Evolutionary conservation across 208 protist genomes (phyloP), one percentile per base, ranked within the genome.

Genomic region (Trypanosoma lewisi): DNA sequence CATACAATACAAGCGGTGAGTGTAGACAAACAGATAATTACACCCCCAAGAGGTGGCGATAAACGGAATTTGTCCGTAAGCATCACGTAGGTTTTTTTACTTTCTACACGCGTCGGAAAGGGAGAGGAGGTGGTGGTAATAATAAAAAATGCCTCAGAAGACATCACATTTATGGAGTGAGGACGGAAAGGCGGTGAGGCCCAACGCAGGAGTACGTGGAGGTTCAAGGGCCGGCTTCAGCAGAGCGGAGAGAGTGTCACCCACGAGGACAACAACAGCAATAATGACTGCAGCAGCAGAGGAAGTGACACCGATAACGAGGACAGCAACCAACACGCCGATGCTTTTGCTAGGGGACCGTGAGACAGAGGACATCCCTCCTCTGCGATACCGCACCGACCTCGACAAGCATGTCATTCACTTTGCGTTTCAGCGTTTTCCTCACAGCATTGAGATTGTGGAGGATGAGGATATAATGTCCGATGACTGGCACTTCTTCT

Each of bases 401-500:
- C 60, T 94, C 0, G 81, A 94, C 53, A 94, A 94, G 76, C 71
- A 70, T 30, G 88, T 91, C 23, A 83, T 94, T 50, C 84, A 94
- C 66, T 91, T 94, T 37, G 85, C 89, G 69, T 87, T 94, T 66
- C 70, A 83, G 66, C 85, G 77, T 27, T 77, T 75, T 42, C 63
- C 74, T 17, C 75, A 42, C 47, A 75, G 48, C 42, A 58, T 67
- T 54, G 66, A 72, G 77, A 78, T 76, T 39, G 50, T 63, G 19
- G 75, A 55, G 33, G 69, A 70, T 50, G 67, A 56, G 11, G 77
- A 76, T 62, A 60, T 72, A 37, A 83, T 47, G 17, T 73, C 51
- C 21, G 81, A 83, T n/a, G 83, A 95, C 52, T 97, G 92, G 90
- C 63, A 97, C 63, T 82, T 97, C 55, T 96, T 86, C 65, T 97